Evolutionary conservation across 2,329 filamentous ascomycete species (phyloP), one percentile per base, ranked within the genome.

Genomic region (Pseudogymnoascus sp.): DNA sequence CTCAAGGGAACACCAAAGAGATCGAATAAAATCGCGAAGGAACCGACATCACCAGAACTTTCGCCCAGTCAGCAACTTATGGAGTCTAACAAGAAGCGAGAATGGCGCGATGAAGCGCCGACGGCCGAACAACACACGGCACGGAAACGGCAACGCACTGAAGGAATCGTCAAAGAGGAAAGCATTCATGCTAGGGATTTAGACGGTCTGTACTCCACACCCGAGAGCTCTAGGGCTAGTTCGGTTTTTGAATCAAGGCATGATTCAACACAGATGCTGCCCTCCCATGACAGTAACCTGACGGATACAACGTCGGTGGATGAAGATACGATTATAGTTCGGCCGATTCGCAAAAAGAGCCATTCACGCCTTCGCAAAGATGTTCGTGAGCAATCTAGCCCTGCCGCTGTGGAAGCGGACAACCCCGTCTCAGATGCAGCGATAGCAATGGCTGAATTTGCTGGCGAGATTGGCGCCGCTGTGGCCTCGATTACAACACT

Each of bases 271-370:
- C 40, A 25, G 14, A 52, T 61, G n/a, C 21, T 33, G 8, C 21
- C 28, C 11, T 21, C 60, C 8, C 60, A 69, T 16, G 66, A 62
- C 4, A 66, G 69, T 28, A 67, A 62, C 7, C 64, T 64, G 23
- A 73, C 71, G 3, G 72, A 74, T 65, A 71, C 69, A 18, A 74
- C 72, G 21, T 73, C 72, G 35, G 70, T 71, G 14, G 71, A 73
- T 58, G 71, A 73, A 37, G 72, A 74, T 28, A 69, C 69, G 2
- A 71, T 72, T 60, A 63, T 72, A 21, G 70, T 72, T 37, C 58
- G 68, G 59, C 49, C 52, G 14, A 18, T 33, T 28, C 49, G 49
- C 49, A 35, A 55, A 21, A 55, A 35, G 49, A 33, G 49, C 49
- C 49, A 55, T 16, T 55, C 49, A 55, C 49, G 28, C 7, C 28